Evolutionary conservation across 768 basidiomycete genomes (phyloP), one percentile per base, ranked within the genome.

Genomic region (Auriscalpium orientale): DNA sequence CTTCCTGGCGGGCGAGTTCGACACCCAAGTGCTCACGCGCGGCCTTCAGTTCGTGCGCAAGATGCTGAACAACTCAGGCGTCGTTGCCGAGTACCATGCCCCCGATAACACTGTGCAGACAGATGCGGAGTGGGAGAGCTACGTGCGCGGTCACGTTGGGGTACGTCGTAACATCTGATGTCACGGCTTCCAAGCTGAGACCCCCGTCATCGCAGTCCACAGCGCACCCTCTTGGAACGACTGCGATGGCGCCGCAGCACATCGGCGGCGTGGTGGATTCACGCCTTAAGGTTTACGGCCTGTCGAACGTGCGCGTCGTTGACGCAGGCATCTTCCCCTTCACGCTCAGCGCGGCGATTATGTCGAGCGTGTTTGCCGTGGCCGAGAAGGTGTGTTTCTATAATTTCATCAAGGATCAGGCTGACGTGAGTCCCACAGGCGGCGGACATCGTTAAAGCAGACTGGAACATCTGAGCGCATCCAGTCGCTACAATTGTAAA

Each of bases 191-290:
- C 15, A n/a, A 4, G n/a, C 46, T 48, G 46, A 48, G 12, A 28
- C 8, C 3, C 5, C n/a, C 21, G 40, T 43, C 4, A 2, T 28
- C 28, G 40, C 22, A 48, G 46, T 16, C 46, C 3, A 48, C 46
- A 5, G 21, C 13, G 6, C 46, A 48, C 22, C 46, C 46, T 22
- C 12, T 48, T 6, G 46, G 46, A 16, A 56, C 53, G 16, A 79
- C 76, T 4, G 76, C 80, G 59, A 71, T 71, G 46, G 15, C 21
- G 7, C 35, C 49, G 38, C 56, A 51, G 6, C 44, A 15, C 6
- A 8, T 45, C 12, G 48, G 54, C 37, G 53, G 49, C 8, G 44
- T 51, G 16, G 53, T 58, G 33, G 57, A 55, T 34, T 28, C 49
- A 5, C 37, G 16, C 46, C 48, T 62, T 45, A 37, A 35, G 12